Base-by-base conservation (phyloP, 768 basidiomycete genomes). In the Pisolithus microcarpus region DNA sequence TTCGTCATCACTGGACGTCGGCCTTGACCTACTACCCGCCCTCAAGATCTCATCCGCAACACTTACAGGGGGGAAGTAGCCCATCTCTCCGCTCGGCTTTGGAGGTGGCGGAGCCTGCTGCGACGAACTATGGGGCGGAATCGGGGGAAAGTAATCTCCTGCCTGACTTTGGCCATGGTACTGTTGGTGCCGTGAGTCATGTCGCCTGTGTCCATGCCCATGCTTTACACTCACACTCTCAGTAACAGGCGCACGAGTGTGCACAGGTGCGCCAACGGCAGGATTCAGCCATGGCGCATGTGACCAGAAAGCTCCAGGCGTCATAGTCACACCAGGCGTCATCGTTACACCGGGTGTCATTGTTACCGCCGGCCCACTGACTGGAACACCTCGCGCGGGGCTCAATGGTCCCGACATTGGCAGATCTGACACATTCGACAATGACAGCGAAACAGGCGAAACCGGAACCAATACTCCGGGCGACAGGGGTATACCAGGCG, bases 231-330 rank as follows among this genome's bases (percentile, higher is more conserved):
- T 34, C n/a, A 19, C 45, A 46, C 31, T 18, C 18, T 46, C 45
- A 19, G n/a, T 21, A 21, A 31, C 9, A 5, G 30, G 31, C 2
- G 46, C 50, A 24, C 42, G 50, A 36, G 49, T 52, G 15, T 72
- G 74, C 24, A 77, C 71, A 0, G 82, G 84, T 24, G 81, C 83
- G 38, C 82, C 84, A 1, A 81, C 79, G 9, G 79, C 74, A n/a
- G 81, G 70, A 54, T 83, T 82, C 49, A 81, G 72, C 64, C 68
- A 72, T 42, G 75, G 68, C 73, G 78, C 31, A 76, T 81, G 56
- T 69, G 79, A 45, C 81, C 82, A 91, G 66, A 85, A 86, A 37
- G 80, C 79, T 13, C 82, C 85, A 26, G 87, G 86, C 15, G 79
- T 81, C 78, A 89, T 84, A 15, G 81, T 74, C 11, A 80, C 72